A percentile compares a stretch with the other conserved stretches of the same genome.
phyloP scores from a whole-genome alignment of 2,329 filamentous ascomycete genomes.

The Myrmaecium sp. region DNA sequence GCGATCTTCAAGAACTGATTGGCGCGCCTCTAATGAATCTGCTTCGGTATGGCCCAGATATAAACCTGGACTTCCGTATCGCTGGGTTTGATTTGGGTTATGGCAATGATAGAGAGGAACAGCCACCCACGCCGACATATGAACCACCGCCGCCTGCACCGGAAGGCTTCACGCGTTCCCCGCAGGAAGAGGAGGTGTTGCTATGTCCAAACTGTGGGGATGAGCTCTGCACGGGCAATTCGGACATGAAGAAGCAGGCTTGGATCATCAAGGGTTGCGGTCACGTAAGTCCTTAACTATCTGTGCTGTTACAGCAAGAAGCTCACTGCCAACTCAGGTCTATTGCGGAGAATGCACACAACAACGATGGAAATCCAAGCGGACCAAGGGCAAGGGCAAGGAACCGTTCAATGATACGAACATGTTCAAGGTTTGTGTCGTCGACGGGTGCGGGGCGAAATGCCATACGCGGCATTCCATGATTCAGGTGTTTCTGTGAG shows the following conservation, averaged over 20 bases:
- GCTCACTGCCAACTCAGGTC: constrained; percentile 19
- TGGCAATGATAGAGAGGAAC: constrained; percentile 10
- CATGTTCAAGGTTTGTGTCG: constrained; percentile 29
- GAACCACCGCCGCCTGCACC: constrained; percentile 47
- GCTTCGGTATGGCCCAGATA: too few relatives aligned
- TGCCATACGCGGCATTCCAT: constrained; percentile 16
- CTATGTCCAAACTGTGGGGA: constrained; percentile 77
- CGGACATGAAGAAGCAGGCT: constrained; percentile 60
- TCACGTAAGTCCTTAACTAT: constrained; percentile 49
- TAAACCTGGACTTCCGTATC: constrained; percentile 24
- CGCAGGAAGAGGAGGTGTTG: constrained; percentile 52
- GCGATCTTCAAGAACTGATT: too few relatives aligned
- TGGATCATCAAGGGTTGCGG: constrained; percentile 86
- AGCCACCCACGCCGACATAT: constrained; percentile 30
- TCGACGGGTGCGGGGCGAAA: constrained; percentile 25
- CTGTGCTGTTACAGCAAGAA: neutral
- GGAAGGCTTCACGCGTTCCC: constrained; percentile 67
- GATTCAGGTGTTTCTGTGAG: constrained; percentile 25
- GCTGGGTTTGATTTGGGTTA: constrained; percentile 28
- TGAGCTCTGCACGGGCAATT: constrained; percentile 61
- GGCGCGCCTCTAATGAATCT: too few relatives aligned
- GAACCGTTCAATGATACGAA: constrained; percentile 13
- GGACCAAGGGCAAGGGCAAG: constrained; percentile 24
- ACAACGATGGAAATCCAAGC: constrained; percentile 16
- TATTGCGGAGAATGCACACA: constrained; percentile 36